A percentile compares a stretch with the other conserved stretches of the same genome.
Conservation (phyloP, 2,329 filamentous ascomycete species). For the Cylindrodendrum hubeiense region DNA sequence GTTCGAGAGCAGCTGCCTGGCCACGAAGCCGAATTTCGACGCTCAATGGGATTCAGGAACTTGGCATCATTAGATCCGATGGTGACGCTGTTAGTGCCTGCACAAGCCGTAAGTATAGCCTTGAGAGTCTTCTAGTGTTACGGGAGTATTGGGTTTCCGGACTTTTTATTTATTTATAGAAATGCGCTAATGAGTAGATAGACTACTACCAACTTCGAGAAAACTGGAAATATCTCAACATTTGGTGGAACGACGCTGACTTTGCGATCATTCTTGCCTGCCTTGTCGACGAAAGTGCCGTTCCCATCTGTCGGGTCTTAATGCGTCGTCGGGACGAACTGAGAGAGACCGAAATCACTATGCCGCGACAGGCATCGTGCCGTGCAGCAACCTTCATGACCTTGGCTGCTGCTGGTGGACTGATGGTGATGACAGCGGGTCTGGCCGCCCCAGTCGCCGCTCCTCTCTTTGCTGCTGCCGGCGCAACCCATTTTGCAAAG, state of each 20-base stretch:
- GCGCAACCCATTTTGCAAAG: neutral
- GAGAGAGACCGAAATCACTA: conserved; percentile 1
- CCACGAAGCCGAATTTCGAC: neutral
- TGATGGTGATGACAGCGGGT: neutral
- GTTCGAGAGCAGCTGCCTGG: conserved; percentile 7
- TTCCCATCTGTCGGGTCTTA: conserved; percentile 1
- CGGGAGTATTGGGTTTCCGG: neutral
- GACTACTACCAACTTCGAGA: conserved; percentile 6
- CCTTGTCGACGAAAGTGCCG: neutral
- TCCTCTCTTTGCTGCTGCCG: neutral
- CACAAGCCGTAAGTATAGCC: conserved; percentile 5
- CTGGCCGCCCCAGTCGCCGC: conserved; percentile 2
- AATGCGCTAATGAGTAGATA: neutral
- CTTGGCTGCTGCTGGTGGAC: neutral
- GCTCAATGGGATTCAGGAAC: conserved; percentile 12
- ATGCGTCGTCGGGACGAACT: conserved; percentile 4
- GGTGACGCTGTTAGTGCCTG: neutral
- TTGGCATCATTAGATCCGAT: conserved; percentile 1
- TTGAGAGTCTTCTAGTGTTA: neutral
- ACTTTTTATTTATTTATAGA: no score
- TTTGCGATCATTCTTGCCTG: conserved; percentile 18
- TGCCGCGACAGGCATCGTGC: conserved; percentile 1
- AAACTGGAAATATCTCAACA: conserved; percentile 13
- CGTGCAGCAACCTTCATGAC: neutral
- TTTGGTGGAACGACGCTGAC: conserved; percentile 20